A percentile compares a stretch with the other conserved stretches of the same genome.
Evolutionary conservation across 116 monocot genomes (phyloP).

Genomic region (Thalassia testudinum): DNA sequence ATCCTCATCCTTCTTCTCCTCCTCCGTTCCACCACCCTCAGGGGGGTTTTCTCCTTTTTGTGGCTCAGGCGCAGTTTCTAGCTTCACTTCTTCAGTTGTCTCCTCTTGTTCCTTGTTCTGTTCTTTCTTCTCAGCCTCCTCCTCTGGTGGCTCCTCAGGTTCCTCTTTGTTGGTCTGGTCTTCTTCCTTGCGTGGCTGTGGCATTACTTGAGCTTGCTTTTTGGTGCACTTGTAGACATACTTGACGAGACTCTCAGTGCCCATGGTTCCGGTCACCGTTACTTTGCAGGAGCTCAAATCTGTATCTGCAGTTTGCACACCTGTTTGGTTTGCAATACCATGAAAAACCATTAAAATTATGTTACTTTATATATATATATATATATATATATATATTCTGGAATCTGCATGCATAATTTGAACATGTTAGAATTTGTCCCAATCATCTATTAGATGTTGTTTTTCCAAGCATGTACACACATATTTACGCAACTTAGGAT

Average conservation of each 20-base stretch:
- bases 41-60: slow-evolving; percentile 7
- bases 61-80: background rate
- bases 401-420: too few relatives aligned
- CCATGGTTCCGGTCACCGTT: slow-evolving; percentile 66
- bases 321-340: slow-evolving; percentile 31
- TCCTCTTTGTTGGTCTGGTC: slow-evolving; percentile 18
- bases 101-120: slow-evolving; percentile 5
- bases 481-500: too few relatives aligned
- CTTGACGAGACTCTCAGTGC: slow-evolving; percentile 39
- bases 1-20: slow-evolving; percentile 18
- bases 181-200: slow-evolving; percentile 29
- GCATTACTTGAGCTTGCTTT: slow-evolving; percentile 52
- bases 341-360: too few relatives aligned
- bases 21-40: background rate
- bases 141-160: slow-evolving; percentile 11
- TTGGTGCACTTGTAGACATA: slow-evolving; percentile 58
- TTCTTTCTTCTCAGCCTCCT: slow-evolving; percentile 8
- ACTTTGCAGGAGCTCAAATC: slow-evolving; percentile 45
- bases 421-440: too few relatives aligned
- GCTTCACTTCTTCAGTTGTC: background rate
- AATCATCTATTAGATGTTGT: too few relatives aligned
- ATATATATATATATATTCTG: too few relatives aligned
- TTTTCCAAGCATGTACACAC: too few relatives aligned
- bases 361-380: too few relatives aligned
- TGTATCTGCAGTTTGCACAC: slow-evolving; percentile 73